Evolutionary conservation across 2,329 filamentous ascomycete species (phyloP).

Genomic region (Claviceps sp.): DNA sequence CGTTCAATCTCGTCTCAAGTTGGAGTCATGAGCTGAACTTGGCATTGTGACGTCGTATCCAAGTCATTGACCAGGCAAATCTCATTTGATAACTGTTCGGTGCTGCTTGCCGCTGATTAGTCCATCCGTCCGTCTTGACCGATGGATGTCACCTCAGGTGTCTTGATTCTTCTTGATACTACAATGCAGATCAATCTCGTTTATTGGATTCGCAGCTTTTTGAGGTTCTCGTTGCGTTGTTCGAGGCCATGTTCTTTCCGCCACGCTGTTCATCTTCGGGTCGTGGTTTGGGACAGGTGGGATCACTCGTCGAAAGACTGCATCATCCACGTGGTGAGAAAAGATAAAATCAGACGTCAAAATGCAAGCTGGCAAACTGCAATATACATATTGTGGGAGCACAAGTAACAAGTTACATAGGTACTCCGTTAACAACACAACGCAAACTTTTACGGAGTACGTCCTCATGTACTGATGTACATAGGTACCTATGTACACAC

Average conservation of each 20-base stretch:
- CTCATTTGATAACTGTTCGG: neutral
- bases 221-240: neutral
- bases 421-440: no score
- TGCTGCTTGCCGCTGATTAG: neutral
- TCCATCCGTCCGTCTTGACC: neutral
- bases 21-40: no score
- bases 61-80: no score
- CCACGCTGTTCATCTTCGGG: neutral
- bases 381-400: neutral
- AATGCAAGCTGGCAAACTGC: neutral
- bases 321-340: neutral
- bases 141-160: neutral
- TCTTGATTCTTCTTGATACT: neutral
- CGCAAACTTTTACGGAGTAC: neutral
- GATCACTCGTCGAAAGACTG: neutral
- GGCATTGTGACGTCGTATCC: no score
- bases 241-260: neutral
- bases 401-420: no score
- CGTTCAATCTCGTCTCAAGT: no score
- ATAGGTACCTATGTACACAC: no score
- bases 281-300: neutral
- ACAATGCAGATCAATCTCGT: neutral
- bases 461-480: neutral
- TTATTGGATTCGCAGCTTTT: neutral
- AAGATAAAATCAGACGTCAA: neutral